Percentiles rank a stretch among this genome's conserved stretches.
phyloP scores from a whole-genome alignment of 345 rosid genomes.

The Pistacia vera region DNA sequence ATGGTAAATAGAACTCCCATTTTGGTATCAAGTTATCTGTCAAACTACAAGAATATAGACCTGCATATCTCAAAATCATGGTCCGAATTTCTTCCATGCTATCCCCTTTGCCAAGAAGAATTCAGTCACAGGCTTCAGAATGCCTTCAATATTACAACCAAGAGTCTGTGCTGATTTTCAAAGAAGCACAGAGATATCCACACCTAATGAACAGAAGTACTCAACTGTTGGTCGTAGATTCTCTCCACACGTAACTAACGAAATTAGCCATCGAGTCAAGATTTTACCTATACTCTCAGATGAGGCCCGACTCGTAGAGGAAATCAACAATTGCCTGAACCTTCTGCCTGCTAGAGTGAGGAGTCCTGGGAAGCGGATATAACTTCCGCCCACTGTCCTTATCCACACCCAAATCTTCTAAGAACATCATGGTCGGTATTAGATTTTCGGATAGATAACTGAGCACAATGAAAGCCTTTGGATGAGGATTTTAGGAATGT shows the following conservation, averaged over 20 bases:
- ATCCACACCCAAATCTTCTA: slow-evolving; percentile 62
- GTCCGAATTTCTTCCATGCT: slow-evolving; percentile 12
- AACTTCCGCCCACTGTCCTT: slow-evolving; percentile 20
- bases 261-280: too few species aligned
- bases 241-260: slow-evolving; percentile 8
- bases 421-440: slow-evolving; percentile 69
- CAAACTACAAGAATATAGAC: slow-evolving; percentile 44
- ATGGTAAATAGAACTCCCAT: slow-evolving; percentile 35
- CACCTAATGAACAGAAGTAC: slow-evolving; percentile 39
- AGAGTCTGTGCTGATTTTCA: slow-evolving; percentile 41
- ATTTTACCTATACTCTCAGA: too few species aligned
- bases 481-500: slow-evolving; percentile 53
- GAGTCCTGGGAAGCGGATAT: slow-evolving; percentile 43
- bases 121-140: slow-evolving; percentile 42
- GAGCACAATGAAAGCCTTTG: slow-evolving; percentile 82
- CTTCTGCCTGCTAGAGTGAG: slow-evolving; percentile 45
- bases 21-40: slow-evolving; percentile 29
- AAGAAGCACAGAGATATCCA: slow-evolving; percentile 37
- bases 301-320: too few species aligned
- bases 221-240: slow-evolving; percentile 37
- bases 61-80: slow-evolving; percentile 37
- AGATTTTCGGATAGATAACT: slow-evolving; percentile 61
- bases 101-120: slow-evolving; percentile 46
- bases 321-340: slow-evolving; percentile 22
- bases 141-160: slow-evolving; percentile 43